These are phyloP conservation scores for Fusarium transvaalense DNA, from an alignment of 2,329 filamentous ascomycete genomes.

Conservation along the genomic window DNA sequence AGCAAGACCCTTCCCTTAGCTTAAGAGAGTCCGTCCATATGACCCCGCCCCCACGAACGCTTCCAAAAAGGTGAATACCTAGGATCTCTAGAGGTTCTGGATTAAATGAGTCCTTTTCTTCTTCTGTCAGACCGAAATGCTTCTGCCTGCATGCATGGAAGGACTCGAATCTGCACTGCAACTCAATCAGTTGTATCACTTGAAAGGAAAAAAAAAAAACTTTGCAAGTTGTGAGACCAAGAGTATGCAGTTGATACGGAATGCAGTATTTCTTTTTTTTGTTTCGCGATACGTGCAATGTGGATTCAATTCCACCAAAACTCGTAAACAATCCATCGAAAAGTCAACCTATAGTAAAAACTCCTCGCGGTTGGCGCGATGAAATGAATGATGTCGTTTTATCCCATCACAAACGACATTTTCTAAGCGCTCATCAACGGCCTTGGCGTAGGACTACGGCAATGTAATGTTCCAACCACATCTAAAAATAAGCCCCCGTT, in stretches of 20 bases:
- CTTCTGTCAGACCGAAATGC: neutral
- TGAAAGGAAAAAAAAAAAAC: neutral
- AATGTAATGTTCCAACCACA: neutral
- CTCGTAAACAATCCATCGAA: neutral
- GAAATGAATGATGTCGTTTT: neutral
- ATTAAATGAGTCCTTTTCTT: neutral
- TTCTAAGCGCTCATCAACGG: constrained; percentile 3
- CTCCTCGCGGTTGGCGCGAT: constrained; percentile 12
- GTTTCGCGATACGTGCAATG: neutral
- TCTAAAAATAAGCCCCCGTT: constrained; percentile 31
- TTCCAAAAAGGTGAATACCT: constrained; percentile 1
- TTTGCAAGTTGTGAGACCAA: neutral
- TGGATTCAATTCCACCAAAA: neutral
- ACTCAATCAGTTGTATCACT: constrained; percentile 1
- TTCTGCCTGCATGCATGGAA: neutral
- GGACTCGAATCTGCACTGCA: neutral
- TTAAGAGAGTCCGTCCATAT: neutral
- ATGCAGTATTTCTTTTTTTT: neutral
- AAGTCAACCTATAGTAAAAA: neutral
- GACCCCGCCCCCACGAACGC: constrained; percentile 7
- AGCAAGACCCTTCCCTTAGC: neutral
- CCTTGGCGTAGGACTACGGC: constrained; percentile 2
- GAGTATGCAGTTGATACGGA: constrained; percentile 2
- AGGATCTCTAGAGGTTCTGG: neutral
- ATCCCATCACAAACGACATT: constrained; percentile 6